A percentile compares a stretch with the other conserved stretches of the same genome.
These are phyloP conservation scores for Geranium incanum DNA, from an alignment of 441 rosid genomes.

Conservation along the genomic window DNA sequence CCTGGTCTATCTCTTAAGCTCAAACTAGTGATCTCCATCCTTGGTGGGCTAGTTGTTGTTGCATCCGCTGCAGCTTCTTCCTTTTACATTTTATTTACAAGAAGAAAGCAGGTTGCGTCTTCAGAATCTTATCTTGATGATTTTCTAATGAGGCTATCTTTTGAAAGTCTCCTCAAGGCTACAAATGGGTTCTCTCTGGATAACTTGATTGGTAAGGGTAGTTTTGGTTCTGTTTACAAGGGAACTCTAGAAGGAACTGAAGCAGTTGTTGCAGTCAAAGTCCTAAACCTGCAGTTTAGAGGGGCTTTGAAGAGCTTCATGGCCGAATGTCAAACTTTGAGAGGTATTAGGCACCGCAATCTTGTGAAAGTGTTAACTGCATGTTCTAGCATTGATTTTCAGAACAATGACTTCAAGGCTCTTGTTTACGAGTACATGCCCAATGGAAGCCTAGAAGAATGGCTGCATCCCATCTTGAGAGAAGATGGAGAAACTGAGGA, in stretches of 20 bases:
- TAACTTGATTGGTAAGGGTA: constrained; percentile 7
- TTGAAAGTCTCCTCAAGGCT: constrained; percentile 7
- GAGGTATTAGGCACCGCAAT: constrained; percentile 7
- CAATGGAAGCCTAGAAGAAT: constrained; percentile 14
- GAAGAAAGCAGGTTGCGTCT: background rate
- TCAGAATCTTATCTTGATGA: too few species aligned
- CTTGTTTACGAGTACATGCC: constrained; percentile 16
- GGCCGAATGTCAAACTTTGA: constrained; percentile 13
- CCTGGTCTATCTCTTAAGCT: background rate
- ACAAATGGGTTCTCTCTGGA: constrained; percentile 8
- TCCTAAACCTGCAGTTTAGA: constrained; percentile 6
- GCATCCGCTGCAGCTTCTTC: background rate
- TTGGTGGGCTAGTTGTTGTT: background rate
- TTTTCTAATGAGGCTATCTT: background rate
- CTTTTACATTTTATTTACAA: background rate
- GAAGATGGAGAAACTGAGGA: background rate
- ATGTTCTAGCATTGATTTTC: constrained; percentile 11
- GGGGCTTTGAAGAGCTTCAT: constrained; percentile 16
- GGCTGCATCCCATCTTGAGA: background rate
- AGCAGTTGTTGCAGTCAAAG: constrained; percentile 11
- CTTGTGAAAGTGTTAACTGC: constrained; percentile 16
- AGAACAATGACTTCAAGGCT: constrained; percentile 12
- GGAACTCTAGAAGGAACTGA: background rate
- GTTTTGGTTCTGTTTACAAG: constrained; percentile 8
- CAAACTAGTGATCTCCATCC: background rate